Base-by-base conservation (phyloP, 1,139 yeast species). In the Saccharomyces hybrid region DNA sequence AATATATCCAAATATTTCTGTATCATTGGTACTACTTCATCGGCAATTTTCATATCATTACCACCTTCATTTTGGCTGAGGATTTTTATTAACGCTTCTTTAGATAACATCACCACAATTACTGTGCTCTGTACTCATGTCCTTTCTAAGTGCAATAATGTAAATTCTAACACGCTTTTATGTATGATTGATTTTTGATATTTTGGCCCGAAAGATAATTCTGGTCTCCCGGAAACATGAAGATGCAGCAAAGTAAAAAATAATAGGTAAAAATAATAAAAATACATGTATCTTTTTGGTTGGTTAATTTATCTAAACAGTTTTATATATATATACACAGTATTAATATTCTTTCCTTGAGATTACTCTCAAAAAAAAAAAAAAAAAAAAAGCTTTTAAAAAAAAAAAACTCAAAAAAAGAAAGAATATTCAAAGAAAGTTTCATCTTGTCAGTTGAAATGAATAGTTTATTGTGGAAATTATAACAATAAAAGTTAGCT, bases 1-100 rank as follows among this genome's bases (percentile, higher is more conserved):
- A 84, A 84, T 59, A 83, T 68, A 49, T 79, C 75, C 48, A 84
- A 74, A 61, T 85, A 85, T 60, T 81, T 84, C 1, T 82, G 72
- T 1, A 83, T 74, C 41, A 80, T 68, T 27, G 76, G 75, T 3
- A 84, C 65, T 0, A 86, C 74, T 34, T 75, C 77, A 31, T 76
- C 72, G 0, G 83, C 74, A 48, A 83, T 78, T 29, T 78, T 68
- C 0, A 86, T 82, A 28, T 74, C 70, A 0, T 70, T 71, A 50
- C 77, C 69, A 52, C 74, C 65, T 83, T 83, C 2, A 83, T 75
- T 2, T 76, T 74, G 3, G 78, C 78, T 52, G 80, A 84, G 76
- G 2, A 83, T 67, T 29, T 86, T 66, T 0, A 85, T 83, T 6
- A 84, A 73, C 0, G 86, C 78, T 44, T 75, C 70, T 51, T 72